Conservation (phyloP, 345 rosid species). For the Erodium maritimum region DNA sequence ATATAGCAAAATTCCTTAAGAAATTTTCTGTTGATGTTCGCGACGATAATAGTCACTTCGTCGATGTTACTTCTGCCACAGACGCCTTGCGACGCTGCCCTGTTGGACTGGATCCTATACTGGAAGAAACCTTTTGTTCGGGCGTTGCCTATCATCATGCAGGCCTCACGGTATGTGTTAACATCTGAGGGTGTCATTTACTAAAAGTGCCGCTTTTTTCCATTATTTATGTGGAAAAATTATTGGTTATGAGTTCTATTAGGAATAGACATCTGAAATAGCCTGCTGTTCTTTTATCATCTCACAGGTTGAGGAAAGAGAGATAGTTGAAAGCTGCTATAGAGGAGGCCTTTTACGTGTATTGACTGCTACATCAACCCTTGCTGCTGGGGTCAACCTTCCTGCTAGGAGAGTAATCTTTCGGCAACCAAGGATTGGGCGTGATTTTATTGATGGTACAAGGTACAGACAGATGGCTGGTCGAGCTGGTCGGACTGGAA, state of each 20-base stretch:
- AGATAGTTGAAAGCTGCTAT: slow-evolving; percentile 81
- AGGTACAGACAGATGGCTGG: slow-evolving; percentile 99
- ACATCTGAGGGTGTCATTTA: neutral
- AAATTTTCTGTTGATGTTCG: slow-evolving; percentile 31
- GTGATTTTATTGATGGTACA: slow-evolving; percentile 94
- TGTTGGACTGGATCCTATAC: slow-evolving; percentile 77
- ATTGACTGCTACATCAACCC: slow-evolving; percentile 93
- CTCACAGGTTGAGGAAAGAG: slow-evolving; percentile 90
- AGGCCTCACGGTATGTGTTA: slow-evolving; percentile 75
- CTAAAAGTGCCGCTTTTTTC: neutral
- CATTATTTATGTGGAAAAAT: neutral
- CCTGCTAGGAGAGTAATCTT: slow-evolving; percentile 98
- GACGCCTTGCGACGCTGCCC: slow-evolving; percentile 72
- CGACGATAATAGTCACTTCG: slow-evolving; percentile 42
- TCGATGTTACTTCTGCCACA: slow-evolving; percentile 54
- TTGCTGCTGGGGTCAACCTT: slow-evolving; percentile 96
- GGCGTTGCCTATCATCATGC: slow-evolving; percentile 99
- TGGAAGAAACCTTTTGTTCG: slow-evolving; percentile 85
- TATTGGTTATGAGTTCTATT: neutral
- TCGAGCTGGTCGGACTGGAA: slow-evolving; percentile 98
- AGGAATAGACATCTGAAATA: neutral
- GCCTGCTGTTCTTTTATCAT: slow-evolving; percentile 8
- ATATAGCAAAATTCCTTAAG: slow-evolving; percentile 66
- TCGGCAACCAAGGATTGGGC: slow-evolving; percentile 91
- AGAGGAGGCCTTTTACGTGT: slow-evolving; percentile 83